These are phyloP conservation scores for Mycena kentingensis DNA, from an alignment of 768 basidiomycete species.

Conservation along the genomic window DNA sequence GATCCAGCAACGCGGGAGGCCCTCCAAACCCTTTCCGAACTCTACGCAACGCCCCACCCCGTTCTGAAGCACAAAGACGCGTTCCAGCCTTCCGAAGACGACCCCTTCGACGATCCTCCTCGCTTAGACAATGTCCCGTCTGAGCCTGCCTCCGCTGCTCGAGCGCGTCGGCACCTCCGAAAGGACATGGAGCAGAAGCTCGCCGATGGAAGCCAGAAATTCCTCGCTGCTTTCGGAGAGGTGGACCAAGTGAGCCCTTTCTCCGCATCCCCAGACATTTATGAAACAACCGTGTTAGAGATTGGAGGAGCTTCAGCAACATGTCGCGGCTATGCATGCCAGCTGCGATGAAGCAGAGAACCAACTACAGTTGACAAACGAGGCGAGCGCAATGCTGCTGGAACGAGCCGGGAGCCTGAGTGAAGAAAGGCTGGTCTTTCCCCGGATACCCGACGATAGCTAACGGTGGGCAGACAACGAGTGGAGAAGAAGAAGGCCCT, in stretches of 20 bases:
- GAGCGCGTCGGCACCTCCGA: constrained; percentile 77
- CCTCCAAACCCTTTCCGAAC: constrained; percentile 76
- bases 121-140: constrained; percentile 21
- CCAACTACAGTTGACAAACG: constrained; percentile 72
- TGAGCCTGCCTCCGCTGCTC: constrained; percentile 55
- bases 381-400: constrained; percentile 75
- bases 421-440: constrained; percentile 60
- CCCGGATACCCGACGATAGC: neutral
- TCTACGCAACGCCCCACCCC: constrained; percentile 52
- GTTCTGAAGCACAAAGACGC: constrained; percentile 38
- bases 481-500: constrained; percentile 74
- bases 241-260: constrained; percentile 79
- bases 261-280: neutral
- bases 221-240: constrained; percentile 81
- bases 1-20: constrained; percentile 80
- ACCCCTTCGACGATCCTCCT: constrained; percentile 36
- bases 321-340: constrained; percentile 77
- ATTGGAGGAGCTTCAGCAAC: constrained; percentile 74
- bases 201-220: constrained; percentile 77
- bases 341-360: constrained; percentile 84
- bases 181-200: constrained; percentile 85
- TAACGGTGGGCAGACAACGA: constrained; percentile 49
- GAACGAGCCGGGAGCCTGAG: constrained; percentile 80
- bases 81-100: constrained; percentile 31
- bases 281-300: constrained; percentile 53